Base-by-base conservation (phyloP, 495 filamentous ascomycete genomes). In the Aspergillus affinis region DNA sequence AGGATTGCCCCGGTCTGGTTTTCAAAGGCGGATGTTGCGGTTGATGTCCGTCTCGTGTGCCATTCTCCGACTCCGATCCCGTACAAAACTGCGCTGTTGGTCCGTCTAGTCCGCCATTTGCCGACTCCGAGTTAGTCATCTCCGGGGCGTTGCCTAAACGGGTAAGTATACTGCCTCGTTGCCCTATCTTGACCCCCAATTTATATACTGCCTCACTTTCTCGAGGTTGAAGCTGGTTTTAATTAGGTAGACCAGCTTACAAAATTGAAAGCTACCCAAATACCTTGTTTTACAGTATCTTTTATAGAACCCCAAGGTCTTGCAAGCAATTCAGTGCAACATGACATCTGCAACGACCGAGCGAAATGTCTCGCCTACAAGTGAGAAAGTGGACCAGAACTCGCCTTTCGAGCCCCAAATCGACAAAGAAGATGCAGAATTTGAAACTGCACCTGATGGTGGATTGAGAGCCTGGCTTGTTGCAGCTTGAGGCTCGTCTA, bases 391-490 rank as follows among this genome's bases (percentile, higher is more conserved):
- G 26, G 50, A 52, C n/a, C 23, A 15, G 12, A 6, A n/a, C n/a
- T n/a, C n/a, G n/a, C n/a, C n/a, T n/a, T n/a, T n/a, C n/a, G n/a
- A n/a, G n/a, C n/a, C 23, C 7, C 23, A 51, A 21, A 27, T 27
- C 17, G 19, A 51, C 13, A 51, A 51, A 23, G 23, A 21, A 51
- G 56, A 64, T 30, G 20, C 51, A 45, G 52, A 23, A 12, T 36
- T 54, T 6, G 49, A 29, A 5, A 21, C 46, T 10, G 65, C 65
- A 6, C 68, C 71, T 18, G 71, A 75, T 57, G 72, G 72, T 18
- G 74, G 72, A 6, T 19, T 61, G 6, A 47, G 51, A 55, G 75
- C n/a, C n/a, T n/a, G n/a, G n/a, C n/a, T n/a, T n/a, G n/a, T n/a
- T n/a, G n/a, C n/a, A n/a, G n/a, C n/a, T n/a, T n/a, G n/a, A n/a